Evolutionary conservation across 805 yeast species (phyloP).

Genomic region (Brettanomyces sp.): DNA sequence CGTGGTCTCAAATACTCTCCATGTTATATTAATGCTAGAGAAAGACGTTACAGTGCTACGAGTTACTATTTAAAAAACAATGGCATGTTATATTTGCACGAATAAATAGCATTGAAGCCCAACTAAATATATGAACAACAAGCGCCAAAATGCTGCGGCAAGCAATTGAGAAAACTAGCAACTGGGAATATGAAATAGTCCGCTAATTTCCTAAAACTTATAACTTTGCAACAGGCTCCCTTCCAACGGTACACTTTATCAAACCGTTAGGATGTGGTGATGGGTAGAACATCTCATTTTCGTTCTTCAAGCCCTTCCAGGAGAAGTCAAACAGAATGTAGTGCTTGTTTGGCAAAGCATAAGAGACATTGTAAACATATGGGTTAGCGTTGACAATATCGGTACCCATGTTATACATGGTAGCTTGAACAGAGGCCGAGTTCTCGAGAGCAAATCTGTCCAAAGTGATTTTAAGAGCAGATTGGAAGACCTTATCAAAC

Average conservation of each 20-base stretch:
- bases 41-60: no score
- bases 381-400: conserved; percentile 54
- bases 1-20: no score
- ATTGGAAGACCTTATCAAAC: conserved; percentile 56
- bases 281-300: conserved; percentile 82
- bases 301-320: conserved; percentile 78
- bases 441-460: conserved; percentile 75
- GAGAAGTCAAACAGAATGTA: conserved; percentile 70
- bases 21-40: no score
- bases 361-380: conserved; percentile 54
- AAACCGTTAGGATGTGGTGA: conserved; percentile 88
- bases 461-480: conserved; percentile 61
- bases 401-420: conserved; percentile 88
- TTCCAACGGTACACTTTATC: conserved; percentile 78
- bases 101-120: background rate
- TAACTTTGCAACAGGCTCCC: conserved; percentile 50
- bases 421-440: conserved; percentile 93
- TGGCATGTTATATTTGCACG: background rate
- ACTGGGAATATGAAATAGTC: background rate
- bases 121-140: background rate
- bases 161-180: no score
- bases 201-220: conserved; percentile 15
- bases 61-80: background rate
- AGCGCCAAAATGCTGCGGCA: background rate
- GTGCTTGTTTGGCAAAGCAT: conserved; percentile 85